Evolutionary conservation across 495 filamentous ascomycete species (phyloP), one percentile per base, ranked within the genome.

Genomic region (Penicillium fimorum): DNA sequence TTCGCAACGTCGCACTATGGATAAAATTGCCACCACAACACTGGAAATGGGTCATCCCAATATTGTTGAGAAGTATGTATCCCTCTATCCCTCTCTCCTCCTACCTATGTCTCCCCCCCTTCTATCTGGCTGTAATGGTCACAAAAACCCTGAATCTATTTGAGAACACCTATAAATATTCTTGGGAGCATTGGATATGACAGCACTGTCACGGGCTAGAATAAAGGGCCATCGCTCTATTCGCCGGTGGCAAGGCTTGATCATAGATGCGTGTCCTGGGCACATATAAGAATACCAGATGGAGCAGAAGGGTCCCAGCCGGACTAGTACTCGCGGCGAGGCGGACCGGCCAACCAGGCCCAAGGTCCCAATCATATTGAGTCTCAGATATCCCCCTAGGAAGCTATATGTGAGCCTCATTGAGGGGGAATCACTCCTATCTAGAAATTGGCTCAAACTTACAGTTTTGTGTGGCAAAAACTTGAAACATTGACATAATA

Each of bases 31-130:
- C 32, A 76, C 70, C 46, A 72, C 85, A 46, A 79, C 84, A 17
- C 53, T 87, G 50, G 76, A 82, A 27, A 76, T 79, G 63, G 87
- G 85, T 15, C 86, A 91, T 63, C 77, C 77, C 22, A 76, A 79
- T 25, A 84, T 90, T 50, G 66, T 92, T 55, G 79, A 85, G 61
- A 82, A 85, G 82, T 85, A 84, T 70, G 82, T 79, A 20, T 27
- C 35, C 37, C 48, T 64, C 53, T 79, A 20, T 27, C 35, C 37
- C 48, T 64, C 53, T 54, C 46, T 47, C 53, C 30, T 49, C 25
- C 45, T 55, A 58, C 47, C 33, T 32, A 49, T 52, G 18, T n/a
- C 1, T 43, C 7, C 42, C 56, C 53, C 59, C 59, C 50, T 67
- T 17, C 37, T 8, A 41, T 20, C 42, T 43, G 57, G 57, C 67